Conservation (phyloP, 139 green algal species). For the Ettlia oleoabundans region DNA sequence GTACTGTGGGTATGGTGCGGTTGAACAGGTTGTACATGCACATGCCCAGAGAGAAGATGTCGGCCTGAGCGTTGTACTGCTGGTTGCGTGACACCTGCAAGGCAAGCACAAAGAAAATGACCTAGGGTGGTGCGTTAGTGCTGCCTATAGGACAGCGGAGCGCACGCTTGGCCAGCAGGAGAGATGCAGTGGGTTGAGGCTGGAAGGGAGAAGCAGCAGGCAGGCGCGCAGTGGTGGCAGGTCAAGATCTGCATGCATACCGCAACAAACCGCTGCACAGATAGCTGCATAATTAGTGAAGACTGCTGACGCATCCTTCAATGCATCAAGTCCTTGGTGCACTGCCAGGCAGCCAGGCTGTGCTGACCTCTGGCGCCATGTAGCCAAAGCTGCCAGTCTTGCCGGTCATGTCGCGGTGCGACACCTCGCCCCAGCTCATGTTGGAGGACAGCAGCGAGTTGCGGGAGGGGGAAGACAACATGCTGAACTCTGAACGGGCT, state of each 20-base stretch:
- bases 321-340: too few species aligned
- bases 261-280: neutral
- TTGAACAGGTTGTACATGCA: slow-evolving; percentile 65
- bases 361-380: slow-evolving; percentile 35
- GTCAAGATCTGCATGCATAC: neutral
- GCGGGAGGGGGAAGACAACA: neutral
- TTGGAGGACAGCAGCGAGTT: too few species aligned
- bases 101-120: neutral
- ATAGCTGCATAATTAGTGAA: too few species aligned
- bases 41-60: slow-evolving; percentile 83
- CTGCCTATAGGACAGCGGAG: too few species aligned
- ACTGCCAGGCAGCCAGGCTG: too few species aligned
- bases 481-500: too few species aligned
- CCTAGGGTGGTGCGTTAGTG: too few species aligned
- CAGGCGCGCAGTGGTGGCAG: neutral
- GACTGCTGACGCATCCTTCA: too few species aligned
- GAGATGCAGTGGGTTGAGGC: neutral
- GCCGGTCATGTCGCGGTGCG: slow-evolving; percentile 41
- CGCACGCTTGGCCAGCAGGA: too few species aligned
- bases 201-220: neutral
- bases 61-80: slow-evolving; percentile 78
- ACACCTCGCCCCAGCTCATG: too few species aligned
- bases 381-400: slow-evolving; percentile 48
- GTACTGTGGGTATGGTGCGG: slow-evolving; percentile 66
- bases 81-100: slow-evolving; percentile 13